Evolutionary conservation across 2,329 filamentous ascomycete species (phyloP), one percentile per base, ranked within the genome.

Genomic region (Hypoxylon sp.): DNA sequence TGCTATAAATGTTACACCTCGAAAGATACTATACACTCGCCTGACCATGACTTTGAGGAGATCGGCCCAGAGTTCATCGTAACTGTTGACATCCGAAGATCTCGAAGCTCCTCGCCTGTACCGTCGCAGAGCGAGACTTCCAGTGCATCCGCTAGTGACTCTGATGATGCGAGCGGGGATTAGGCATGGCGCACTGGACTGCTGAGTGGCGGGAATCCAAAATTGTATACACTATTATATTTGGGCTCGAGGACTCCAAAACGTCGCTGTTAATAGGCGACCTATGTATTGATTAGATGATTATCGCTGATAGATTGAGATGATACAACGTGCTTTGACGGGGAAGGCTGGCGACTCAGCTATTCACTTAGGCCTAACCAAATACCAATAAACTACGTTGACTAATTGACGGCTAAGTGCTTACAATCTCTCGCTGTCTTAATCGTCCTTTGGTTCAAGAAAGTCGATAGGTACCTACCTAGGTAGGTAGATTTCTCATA

Each of bases 1-100:
- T 65, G 61, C 47, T 65, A 57, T 29, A 68, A 68, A 13, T 68
- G 61, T 31, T 65, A 58, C 35, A 46, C 26, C 2, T 42, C 37
- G 13, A 65, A 48, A 33, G 44, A 65, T 14, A 53, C 35, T 1
- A 53, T 58, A 35, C 62, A 65, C n/a, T 31, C 46, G 2, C 31
- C 26, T 9, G 52, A 51, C 14, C 65, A 68, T 29, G 17, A 54
- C 3, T 54, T 54, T 17, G 39, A 35, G 5, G 39, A 26, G 22
- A 3, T 22, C 14, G 39, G 58, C 0, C 48, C 39, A 9, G 39
- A 61, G 19, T 48, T 61, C 22, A 13, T 19, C 9, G 17, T 19
- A 4, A 17, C 26, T 4, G 17, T n/a, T 11, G 8, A 11, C 5
- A 4, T 29, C 5, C 13, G 29, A 13, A 29, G 3, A 5, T 46